Conservation (phyloP, 768 basidiomycete genomes). For the Mycena venus region DNA sequence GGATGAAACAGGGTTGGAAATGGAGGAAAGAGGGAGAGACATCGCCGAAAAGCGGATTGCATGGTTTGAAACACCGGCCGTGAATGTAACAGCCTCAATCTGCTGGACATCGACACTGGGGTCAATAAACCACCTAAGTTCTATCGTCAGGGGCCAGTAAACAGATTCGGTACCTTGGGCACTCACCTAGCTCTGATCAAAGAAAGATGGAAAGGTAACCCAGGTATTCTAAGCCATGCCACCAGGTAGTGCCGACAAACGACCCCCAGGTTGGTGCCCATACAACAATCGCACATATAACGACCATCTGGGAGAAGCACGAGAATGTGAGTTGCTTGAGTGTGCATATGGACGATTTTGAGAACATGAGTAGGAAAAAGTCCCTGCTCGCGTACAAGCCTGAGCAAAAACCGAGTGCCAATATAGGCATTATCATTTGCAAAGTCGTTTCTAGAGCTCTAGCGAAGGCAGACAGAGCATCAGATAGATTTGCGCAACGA, state of each 20-base stretch:
- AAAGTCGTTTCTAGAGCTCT: slow-evolving; percentile 40
- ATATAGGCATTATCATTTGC: slow-evolving; percentile 46
- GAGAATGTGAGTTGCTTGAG: slow-evolving; percentile 40
- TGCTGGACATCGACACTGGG: slow-evolving; percentile 8
- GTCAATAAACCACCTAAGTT: slow-evolving; percentile 39
- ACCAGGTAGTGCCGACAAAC: slow-evolving; percentile 51
- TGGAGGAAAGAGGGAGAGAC: too few relatives aligned
- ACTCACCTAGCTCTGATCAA: slow-evolving; percentile 42
- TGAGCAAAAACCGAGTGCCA: slow-evolving; percentile 43
- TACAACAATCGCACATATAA: too few relatives aligned
- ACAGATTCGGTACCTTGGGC: neutral
- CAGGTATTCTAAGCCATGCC: slow-evolving; percentile 33
- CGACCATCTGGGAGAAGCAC: slow-evolving; percentile 39
- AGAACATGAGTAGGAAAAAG: slow-evolving; percentile 40
- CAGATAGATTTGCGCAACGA: slow-evolving; percentile 22
- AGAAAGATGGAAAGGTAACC: slow-evolving; percentile 43
- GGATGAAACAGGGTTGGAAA: neutral
- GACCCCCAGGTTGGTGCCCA: too few relatives aligned
- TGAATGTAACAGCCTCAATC: slow-evolving; percentile 38
- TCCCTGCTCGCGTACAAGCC: slow-evolving; percentile 33
- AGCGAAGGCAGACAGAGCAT: slow-evolving; percentile 32
- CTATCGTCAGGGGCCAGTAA: slow-evolving; percentile 20
- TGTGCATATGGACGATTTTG: slow-evolving; percentile 26
- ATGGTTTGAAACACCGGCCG: neutral
- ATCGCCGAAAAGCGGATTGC: neutral